Base-by-base conservation (phyloP, 179 eudicot species). In the Pouteria campechiana region DNA sequence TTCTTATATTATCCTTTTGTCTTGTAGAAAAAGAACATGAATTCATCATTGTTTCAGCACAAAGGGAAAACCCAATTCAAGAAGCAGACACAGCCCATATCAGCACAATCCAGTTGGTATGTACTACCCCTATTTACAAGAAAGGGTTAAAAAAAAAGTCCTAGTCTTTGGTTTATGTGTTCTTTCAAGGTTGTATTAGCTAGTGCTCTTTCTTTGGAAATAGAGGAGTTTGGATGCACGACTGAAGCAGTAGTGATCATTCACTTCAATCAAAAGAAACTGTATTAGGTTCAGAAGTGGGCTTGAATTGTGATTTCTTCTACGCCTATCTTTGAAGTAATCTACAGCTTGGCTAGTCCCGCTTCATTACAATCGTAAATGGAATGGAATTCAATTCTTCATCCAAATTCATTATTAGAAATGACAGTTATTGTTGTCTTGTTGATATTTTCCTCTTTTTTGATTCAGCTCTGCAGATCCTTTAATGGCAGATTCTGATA, bases 401-500 rank as follows among this genome's bases (percentile, higher is more conserved):
- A n/a, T n/a, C n/a, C n/a, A n/a, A n/a, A n/a, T n/a, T n/a, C n/a
- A n/a, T n/a, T n/a, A n/a, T n/a, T n/a, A n/a, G n/a, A n/a, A n/a
- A n/a, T n/a, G n/a, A n/a, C n/a, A n/a, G n/a, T n/a, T n/a, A n/a
- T n/a, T n/a, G n/a, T n/a, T n/a, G n/a, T n/a, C n/a, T n/a, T n/a
- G n/a, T n/a, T n/a, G n/a, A 18, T 40, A 12, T 7, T 44, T 13
- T 20, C 19, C 22, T 3, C 37, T 44, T 17, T 50, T 12, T 7
- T 44, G 32, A 50, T 19, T 25, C 49, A 71, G 65, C 32, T 62
- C 55, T 37, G 48, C 45, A 35, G 60, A 48, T 41, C 53, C 41
- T 61, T 35, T 22, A 32, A 65, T 70, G 76, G 68, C 60, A 25
- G 61, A 52, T 32, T 21, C 25, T 21, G 68, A 65, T 32, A 48